A percentile compares a stretch with the other conserved stretches of the same genome.
Evolutionary conservation across 495 filamentous ascomycete species (phyloP).

Genomic region (Hypomontagnella monticulosa): DNA sequence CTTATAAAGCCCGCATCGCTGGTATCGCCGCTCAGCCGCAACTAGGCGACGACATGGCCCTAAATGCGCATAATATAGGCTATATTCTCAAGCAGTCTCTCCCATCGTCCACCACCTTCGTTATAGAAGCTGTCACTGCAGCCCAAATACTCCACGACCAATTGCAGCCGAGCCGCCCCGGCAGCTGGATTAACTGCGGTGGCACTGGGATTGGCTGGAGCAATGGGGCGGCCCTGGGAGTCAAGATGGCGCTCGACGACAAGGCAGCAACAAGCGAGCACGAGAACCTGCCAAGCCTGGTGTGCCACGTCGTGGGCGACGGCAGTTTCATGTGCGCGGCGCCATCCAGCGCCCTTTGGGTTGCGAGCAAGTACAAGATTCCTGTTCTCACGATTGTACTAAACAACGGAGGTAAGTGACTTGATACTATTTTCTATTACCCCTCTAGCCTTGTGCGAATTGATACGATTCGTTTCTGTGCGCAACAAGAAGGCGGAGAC

Average conservation of each 20-base stretch:
- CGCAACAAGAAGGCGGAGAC: not conserved
- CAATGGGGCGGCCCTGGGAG: slow-evolving; percentile 48
- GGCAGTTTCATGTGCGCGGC: slow-evolving; percentile 49
- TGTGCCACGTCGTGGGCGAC: slow-evolving; percentile 48
- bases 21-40: slow-evolving; percentile 31
- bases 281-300: slow-evolving; percentile 28
- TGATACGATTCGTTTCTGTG: not conserved
- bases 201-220: slow-evolving; percentile 52
- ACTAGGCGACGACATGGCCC: slow-evolving; percentile 12
- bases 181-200: slow-evolving; percentile 50
- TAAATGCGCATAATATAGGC: slow-evolving; percentile 42
- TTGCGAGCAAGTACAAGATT: slow-evolving; percentile 45
- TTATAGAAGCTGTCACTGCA: slow-evolving; percentile 49
- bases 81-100: slow-evolving; percentile 33
- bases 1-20: slow-evolving; percentile 24
- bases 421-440: not conserved
- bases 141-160: slow-evolving; percentile 45
- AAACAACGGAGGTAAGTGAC: slow-evolving; percentile 52
- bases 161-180: slow-evolving; percentile 46
- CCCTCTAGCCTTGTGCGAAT: not conserved
- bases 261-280: slow-evolving; percentile 2
- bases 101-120: slow-evolving; percentile 43
- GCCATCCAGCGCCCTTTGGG: slow-evolving; percentile 48
- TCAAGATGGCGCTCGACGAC: slow-evolving; percentile 46
- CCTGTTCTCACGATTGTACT: slow-evolving; percentile 51